Percentiles rank a stretch among this genome's conserved stretches.
These are phyloP conservation scores for Colletotrichum gigasporum DNA, from an alignment of 2,329 filamentous ascomycete genomes.

Conservation along the genomic window DNA sequence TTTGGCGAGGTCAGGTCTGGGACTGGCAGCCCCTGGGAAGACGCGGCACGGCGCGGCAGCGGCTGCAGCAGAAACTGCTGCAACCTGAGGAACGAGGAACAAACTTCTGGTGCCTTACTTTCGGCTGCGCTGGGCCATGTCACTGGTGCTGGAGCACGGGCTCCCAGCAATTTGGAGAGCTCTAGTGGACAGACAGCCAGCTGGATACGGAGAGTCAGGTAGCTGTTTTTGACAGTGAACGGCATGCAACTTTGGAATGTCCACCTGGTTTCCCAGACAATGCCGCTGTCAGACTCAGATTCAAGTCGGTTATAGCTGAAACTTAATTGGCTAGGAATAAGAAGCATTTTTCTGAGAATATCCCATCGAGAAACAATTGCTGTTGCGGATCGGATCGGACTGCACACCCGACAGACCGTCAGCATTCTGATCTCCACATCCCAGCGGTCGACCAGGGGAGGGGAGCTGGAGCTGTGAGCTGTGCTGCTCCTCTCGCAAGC, in stretches of 20 bases:
- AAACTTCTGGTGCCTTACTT: neutral
- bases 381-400: conserved; percentile 1
- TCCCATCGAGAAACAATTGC: conserved; percentile 4
- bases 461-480: neutral
- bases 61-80: no score
- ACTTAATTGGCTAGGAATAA: neutral
- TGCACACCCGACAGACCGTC: neutral
- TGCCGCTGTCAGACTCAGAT: neutral
- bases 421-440: neutral
- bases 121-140: no score
- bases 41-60: conserved; percentile 7
- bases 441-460: conserved; percentile 4
- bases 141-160: neutral
- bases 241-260: neutral
- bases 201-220: neutral
- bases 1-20: conserved; percentile 30
- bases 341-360: neutral
- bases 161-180: neutral
- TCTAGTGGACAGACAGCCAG: neutral
- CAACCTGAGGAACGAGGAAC: conserved; percentile 30
- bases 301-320: neutral
- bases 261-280: neutral
- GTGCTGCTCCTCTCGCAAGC: neutral
- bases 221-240: neutral
- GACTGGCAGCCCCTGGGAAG: no score